A percentile compares a stretch with the other conserved stretches of the same genome.
Conservation (phyloP, 352 stramenopile genomes). For the Phytophthora citricola region DNA sequence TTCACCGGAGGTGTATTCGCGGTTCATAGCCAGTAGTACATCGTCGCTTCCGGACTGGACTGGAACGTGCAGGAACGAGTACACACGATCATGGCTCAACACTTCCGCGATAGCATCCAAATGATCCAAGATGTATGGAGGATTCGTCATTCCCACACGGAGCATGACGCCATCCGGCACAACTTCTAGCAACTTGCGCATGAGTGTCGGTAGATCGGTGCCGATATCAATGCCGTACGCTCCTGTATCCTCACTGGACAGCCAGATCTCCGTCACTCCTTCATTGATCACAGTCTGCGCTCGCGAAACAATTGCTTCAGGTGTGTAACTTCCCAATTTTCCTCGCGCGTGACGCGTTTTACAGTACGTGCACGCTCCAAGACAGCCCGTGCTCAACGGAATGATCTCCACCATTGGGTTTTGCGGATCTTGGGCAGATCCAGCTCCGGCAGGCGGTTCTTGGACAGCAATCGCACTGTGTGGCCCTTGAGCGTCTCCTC, state of each 20-base stretch:
- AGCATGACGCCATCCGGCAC: conserved; percentile 87
- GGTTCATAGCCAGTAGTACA: conserved; percentile 92
- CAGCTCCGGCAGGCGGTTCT: conserved; percentile 84
- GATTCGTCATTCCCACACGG: conserved; percentile 94
- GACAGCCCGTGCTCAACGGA: conserved; percentile 91
- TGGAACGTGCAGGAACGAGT: conserved; percentile 92
- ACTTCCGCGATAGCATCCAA: conserved; percentile 83
- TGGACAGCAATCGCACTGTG: conserved; percentile 83
- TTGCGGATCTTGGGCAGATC: conserved; percentile 93
- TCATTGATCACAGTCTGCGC: conserved; percentile 72
- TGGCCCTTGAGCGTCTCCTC: conserved; percentile 93
- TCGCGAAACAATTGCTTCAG: conserved; percentile 78
- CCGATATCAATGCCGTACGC: conserved; percentile 92
- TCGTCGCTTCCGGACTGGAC: conserved; percentile 90
- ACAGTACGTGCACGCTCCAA: conserved; percentile 94
- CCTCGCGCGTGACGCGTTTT: conserved; percentile 93
- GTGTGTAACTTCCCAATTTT: conserved; percentile 89
- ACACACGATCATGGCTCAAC: conserved; percentile 86
- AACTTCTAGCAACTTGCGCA: conserved; percentile 72
- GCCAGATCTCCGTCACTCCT: conserved; percentile 92
- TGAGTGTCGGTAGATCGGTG: conserved; percentile 75
- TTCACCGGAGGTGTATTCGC: conserved; percentile 89
- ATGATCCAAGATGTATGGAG: conserved; percentile 92
- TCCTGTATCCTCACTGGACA: conserved; percentile 92
- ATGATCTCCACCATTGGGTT: conserved; percentile 95